A percentile compares a stretch with the other conserved stretches of the same genome.
Conservation (phyloP, 345 rosid genomes). For the Cardiospermum halicacabum region DNA sequence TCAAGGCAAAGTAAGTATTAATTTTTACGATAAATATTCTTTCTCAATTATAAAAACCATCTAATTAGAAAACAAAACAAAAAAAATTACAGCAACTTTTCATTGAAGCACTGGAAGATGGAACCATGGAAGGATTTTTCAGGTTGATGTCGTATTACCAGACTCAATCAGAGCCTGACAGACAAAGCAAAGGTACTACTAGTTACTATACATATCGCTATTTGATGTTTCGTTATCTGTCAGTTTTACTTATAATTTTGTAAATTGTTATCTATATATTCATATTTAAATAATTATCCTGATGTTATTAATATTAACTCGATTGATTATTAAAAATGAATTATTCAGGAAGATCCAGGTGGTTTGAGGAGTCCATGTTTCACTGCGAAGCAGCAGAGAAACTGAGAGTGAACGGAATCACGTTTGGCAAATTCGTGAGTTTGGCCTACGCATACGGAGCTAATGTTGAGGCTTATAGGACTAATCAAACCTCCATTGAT, state of each 20-base stretch:
- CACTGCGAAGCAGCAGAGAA: conserved; percentile 34
- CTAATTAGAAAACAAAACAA: too few species aligned
- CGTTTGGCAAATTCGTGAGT: conserved; percentile 31
- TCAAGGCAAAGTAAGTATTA: conserved; percentile 56
- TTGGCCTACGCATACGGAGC: conserved; percentile 36
- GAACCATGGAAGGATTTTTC: conserved; percentile 91
- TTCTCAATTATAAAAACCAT: background rate
- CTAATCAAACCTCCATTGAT: conserved; percentile 14
- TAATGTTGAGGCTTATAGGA: conserved; percentile 28
- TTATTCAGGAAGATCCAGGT: conserved; percentile 34
- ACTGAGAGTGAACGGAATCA: conserved; percentile 26
- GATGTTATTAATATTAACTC: too few species aligned
- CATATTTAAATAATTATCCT: too few species aligned
- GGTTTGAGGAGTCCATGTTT: conserved; percentile 40
- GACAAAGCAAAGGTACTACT: too few species aligned
- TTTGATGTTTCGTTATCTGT: too few species aligned
- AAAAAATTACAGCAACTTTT: conserved; percentile 57
- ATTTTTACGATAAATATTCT: too few species aligned
- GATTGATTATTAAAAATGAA: too few species aligned
- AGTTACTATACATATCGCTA: too few species aligned
- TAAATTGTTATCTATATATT: too few species aligned
- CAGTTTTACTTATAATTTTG: too few species aligned
- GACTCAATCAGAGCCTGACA: conserved; percentile 96
- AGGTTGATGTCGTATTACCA: conserved; percentile 76
- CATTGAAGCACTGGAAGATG: conserved; percentile 73